Percentiles rank a stretch among this genome's conserved stretches.
phyloP scores from a whole-genome alignment of 2,329 filamentous ascomycete genomes.

The Arthrobotrys entomopaga region DNA sequence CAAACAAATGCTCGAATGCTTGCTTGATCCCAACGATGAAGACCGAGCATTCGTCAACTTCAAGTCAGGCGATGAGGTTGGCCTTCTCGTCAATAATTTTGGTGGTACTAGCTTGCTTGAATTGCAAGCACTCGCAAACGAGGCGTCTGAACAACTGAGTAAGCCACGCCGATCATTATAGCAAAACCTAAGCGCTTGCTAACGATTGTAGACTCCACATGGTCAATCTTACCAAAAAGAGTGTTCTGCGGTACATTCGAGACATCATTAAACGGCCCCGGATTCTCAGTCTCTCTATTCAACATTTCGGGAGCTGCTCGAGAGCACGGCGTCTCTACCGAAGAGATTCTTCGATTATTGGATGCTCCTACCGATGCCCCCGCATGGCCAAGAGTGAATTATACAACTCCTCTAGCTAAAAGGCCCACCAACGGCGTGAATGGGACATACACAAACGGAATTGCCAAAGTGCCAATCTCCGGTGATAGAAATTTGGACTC shows the following conservation, averaged over 20 bases:
- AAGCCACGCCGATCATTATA: neutral
- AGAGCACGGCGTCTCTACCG: conserved; percentile 64
- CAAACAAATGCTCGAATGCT: conserved; percentile 73
- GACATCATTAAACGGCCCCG: conserved; percentile 76
- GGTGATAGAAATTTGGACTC: conserved; percentile 17
- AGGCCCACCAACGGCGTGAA: conserved; percentile 63
- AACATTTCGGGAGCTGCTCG: conserved; percentile 71
- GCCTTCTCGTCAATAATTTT: conserved; percentile 79
- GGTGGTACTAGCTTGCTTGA: conserved; percentile 78
- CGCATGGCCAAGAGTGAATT: conserved; percentile 73
- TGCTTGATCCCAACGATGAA: conserved; percentile 73
- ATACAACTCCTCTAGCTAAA: conserved; percentile 66
- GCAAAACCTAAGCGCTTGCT: neutral
- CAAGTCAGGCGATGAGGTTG: conserved; percentile 71
- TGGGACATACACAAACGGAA: conserved; percentile 65
- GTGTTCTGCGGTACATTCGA: conserved; percentile 75
- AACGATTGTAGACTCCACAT: conserved; percentile 63
- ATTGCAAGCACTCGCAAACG: conserved; percentile 75
- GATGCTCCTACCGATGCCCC: conserved; percentile 75
- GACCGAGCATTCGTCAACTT: conserved; percentile 77
- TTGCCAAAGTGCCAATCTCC: conserved; percentile 61
- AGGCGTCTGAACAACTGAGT: conserved; percentile 72
- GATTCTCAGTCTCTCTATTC: conserved; percentile 75
- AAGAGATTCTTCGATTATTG: conserved; percentile 71
- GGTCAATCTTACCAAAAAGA: conserved; percentile 71